Base-by-base conservation (phyloP, 345 rosid species). In the Bruguiera sexangula region DNA sequence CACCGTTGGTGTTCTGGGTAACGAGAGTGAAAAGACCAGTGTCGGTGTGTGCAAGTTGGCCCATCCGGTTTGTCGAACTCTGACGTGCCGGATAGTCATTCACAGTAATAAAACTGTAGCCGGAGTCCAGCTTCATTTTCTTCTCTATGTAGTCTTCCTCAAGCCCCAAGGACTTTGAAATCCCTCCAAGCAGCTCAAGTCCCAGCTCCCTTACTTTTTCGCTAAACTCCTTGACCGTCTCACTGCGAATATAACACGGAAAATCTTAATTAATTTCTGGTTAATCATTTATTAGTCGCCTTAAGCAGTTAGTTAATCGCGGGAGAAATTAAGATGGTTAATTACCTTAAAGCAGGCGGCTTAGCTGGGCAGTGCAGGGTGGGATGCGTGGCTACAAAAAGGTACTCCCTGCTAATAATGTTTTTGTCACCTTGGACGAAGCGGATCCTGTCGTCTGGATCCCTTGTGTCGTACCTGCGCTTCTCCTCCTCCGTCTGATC, bases 361-460 rank as follows among this genome's bases (percentile, higher is more conserved):
- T 76, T 63, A 13, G 15, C 11, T 3, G 83, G 83, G 60, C 78
- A 80, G 55, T 80, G 70, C 27, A 34, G 48, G 1, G 48, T 65
- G 16, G 83, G 80, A 66, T 75, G 77, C 5, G 78, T 58, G 5
- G 73, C 67, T 26, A 76, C 26, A 62, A 75, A 75, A 11, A 79
- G 67, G 26, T 43, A 72, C 54, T 79, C 82, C 32, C 82, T 46
- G 26, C 59, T 55, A 55, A 22, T 8, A 22, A 22, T 21, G 11
- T 76, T 80, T 27, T 69, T 75, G 2, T 62, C 73, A 9, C 72
- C 34, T 48, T 76, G 60, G 24, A 22, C 56, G 74, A 73, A 76
- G 10, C 73, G 31, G 20, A 76, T 76, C 48, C 46, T 69, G 31
- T 73, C 83, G 39, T 20, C 18, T 19, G 80, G 58, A 31, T 32